A percentile compares a stretch with the other conserved stretches of the same genome.
Conservation (phyloP, 139 green algal species). For the Eudorina sp. region DNA sequence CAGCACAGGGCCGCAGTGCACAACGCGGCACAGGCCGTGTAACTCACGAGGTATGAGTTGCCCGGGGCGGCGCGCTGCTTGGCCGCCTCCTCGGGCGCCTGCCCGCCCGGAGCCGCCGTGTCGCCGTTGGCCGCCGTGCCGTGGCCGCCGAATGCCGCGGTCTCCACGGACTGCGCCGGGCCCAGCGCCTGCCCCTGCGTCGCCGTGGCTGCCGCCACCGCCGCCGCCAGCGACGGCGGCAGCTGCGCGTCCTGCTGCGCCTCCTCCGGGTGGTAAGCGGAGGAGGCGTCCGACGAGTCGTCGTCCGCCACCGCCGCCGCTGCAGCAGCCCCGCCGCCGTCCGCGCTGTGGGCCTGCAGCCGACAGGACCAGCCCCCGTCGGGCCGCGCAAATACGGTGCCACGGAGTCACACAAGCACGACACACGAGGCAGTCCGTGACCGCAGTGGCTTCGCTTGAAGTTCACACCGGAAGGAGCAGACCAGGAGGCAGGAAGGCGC, state of each 20-base stretch:
- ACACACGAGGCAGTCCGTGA: not conserved
- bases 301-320: constrained; percentile 3
- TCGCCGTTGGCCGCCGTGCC: not conserved
- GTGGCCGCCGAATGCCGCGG: not conserved
- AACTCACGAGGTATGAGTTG: constrained; percentile 35
- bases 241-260: not conserved
- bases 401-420: not conserved
- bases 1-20: not conserved
- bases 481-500: no score
- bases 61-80: not conserved
- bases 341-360: constrained; percentile 5
- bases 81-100: not conserved
- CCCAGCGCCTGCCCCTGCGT: not conserved
- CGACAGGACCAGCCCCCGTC: not conserved
- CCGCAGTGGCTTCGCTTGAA: not conserved
- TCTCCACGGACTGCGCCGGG: not conserved
- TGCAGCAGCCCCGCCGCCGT: constrained; percentile 20
- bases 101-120: not conserved
- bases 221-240: not conserved
- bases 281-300: constrained; percentile 39
- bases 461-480: no score
- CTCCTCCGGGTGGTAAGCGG: constrained; percentile 12
- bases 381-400: not conserved
- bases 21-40: no score
- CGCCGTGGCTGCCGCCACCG: not conserved